Evolutionary conservation across 257 asterid genomes (phyloP).

Genomic region (Coffea eugenioides): DNA sequence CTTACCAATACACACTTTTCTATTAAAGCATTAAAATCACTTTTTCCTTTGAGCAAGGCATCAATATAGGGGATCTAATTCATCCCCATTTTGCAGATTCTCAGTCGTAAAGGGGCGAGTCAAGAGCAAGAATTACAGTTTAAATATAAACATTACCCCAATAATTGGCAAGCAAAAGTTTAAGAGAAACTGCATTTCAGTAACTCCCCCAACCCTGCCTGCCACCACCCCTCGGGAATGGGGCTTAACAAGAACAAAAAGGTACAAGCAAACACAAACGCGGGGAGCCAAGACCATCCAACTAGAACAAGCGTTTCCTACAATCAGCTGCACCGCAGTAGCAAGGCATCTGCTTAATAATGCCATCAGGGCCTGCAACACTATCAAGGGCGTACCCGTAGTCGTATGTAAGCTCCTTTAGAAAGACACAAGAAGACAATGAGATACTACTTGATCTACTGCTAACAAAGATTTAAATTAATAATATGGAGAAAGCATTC

Average conservation of each 20-base stretch:
- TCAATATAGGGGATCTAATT: not conserved
- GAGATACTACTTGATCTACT: not conserved
- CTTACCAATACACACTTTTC: not conserved
- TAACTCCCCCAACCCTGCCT: not conserved
- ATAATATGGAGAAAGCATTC: not conserved
- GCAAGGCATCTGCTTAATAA: conserved; percentile 49
- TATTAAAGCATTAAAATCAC: not conserved
- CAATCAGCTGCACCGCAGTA: conserved; percentile 72
- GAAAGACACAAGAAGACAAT: not conserved
- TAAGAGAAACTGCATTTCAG: no score
- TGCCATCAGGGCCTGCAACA: conserved; percentile 67
- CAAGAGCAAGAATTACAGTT: not conserved
- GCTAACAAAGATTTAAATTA: not conserved
- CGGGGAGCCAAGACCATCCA: not conserved
- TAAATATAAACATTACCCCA: not conserved
- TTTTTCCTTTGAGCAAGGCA: not conserved
- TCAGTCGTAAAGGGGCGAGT: not conserved
- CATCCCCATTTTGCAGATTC: not conserved
- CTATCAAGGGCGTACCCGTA: conserved; percentile 76
- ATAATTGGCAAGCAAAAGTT: not conserved
- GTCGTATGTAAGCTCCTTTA: conserved; percentile 77
- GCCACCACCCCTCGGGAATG: no score
- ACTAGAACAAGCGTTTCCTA: conserved; percentile 54
- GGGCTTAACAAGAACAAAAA: not conserved
- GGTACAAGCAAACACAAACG: not conserved